A percentile compares a stretch with the other conserved stretches of the same genome.
phyloP scores from a whole-genome alignment of 108 stramenopile genomes.

The Nannochloropsis gaditana region DNA sequence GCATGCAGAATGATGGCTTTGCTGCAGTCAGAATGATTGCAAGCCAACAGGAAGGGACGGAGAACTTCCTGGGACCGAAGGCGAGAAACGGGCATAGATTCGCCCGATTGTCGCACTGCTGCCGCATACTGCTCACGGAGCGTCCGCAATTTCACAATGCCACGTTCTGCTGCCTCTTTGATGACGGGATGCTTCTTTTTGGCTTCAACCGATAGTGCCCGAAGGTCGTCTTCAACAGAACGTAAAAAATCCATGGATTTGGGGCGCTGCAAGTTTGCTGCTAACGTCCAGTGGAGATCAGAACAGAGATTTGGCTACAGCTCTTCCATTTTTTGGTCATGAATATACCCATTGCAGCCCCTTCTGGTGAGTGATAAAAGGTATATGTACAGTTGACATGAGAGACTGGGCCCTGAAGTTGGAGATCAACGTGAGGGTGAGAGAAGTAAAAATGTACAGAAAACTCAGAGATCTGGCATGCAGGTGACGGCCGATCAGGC shows the following conservation, averaged over 20 bases:
- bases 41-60: conserved; percentile 52
- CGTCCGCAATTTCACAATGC: conserved; percentile 39
- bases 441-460: no score
- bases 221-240: conserved; percentile 45
- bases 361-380: no score
- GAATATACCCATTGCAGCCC: no score
- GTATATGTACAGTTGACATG: no score
- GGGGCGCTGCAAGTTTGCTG: no score
- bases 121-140: conserved; percentile 48
- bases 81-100: conserved; percentile 40
- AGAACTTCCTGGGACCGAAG: conserved; percentile 51
- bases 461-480: no score
- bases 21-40: conserved; percentile 47
- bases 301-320: no score
- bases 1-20: conserved; percentile 47
- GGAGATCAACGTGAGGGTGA: no score
- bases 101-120: conserved; percentile 39
- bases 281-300: no score
- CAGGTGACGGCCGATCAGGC: no score
- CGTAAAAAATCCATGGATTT: conserved; percentile 45
- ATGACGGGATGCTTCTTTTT: conserved; percentile 36
- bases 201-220: conserved; percentile 40
- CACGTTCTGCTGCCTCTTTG: conserved; percentile 46
- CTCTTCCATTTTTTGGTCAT: no score
- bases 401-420: no score